A percentile compares a stretch with the other conserved stretches of the same genome.
phyloP scores from a whole-genome alignment of 805 yeast species.

The Saccharomycopsis sp. region DNA sequence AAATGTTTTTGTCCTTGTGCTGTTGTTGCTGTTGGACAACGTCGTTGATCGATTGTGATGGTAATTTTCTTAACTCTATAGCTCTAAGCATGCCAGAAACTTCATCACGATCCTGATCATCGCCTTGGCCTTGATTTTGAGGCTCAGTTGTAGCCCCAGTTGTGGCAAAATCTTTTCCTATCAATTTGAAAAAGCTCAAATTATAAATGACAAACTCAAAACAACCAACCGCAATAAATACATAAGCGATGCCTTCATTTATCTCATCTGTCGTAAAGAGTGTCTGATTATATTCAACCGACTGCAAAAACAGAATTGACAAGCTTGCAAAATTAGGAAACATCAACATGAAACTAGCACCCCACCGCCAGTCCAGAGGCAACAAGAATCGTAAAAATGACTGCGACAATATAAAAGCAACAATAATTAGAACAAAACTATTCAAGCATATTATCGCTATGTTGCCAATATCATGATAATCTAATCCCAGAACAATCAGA shows the following conservation, averaged over 20 bases:
- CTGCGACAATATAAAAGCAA: constrained; percentile 34
- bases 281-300: constrained; percentile 53
- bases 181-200: constrained; percentile 61
- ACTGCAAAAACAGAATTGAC: constrained; percentile 75
- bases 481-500: constrained; percentile 59
- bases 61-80: constrained; percentile 23
- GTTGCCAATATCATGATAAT: constrained; percentile 59
- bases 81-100: constrained; percentile 16
- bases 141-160: background rate
- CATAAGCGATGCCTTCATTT: constrained; percentile 72
- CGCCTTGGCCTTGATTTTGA: background rate
- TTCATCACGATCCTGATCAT: background rate
- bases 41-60: constrained; percentile 38
- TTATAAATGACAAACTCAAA: constrained; percentile 65
- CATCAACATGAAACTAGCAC: constrained; percentile 62
- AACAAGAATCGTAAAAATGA: constrained; percentile 34
- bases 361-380: constrained; percentile 69
- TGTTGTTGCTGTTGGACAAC: constrained; percentile 36
- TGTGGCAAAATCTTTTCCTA: constrained; percentile 59
- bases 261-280: constrained; percentile 51
- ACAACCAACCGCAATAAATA: constrained; percentile 64
- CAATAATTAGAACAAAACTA: constrained; percentile 35
- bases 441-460: constrained; percentile 57
- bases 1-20: no score
- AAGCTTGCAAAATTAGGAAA: constrained; percentile 76